phyloP scores from a whole-genome alignment of 2,329 filamentous ascomycete species.

The Diaporthe capsici region DNA sequence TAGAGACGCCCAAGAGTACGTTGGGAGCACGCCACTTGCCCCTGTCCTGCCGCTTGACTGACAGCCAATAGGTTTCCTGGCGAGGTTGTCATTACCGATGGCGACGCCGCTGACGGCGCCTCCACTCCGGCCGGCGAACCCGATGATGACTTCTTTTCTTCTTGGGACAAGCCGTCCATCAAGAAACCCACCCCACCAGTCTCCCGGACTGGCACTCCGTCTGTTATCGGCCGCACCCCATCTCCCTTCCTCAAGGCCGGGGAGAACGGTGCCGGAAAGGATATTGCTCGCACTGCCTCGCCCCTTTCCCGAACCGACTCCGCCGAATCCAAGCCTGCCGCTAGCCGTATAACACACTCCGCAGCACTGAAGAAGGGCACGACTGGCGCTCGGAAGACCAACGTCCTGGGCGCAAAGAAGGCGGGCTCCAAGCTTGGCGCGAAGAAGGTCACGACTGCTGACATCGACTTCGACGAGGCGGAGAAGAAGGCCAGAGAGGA shows the following conservation, averaged over 20 bases:
- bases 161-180: conserved; percentile 97
- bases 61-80: conserved; percentile 76
- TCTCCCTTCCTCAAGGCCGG: conserved; percentile 91
- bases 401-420: conserved; percentile 90
- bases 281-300: conserved; percentile 82
- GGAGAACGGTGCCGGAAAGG: conserved; percentile 77
- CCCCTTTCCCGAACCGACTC: conserved; percentile 78
- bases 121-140: conserved; percentile 85
- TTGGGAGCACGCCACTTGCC: conserved; percentile 40
- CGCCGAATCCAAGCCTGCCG: conserved; percentile 65
- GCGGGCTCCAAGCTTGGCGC: conserved; percentile 84
- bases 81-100: conserved; percentile 88
- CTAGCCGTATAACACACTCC: conserved; percentile 82
- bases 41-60: conserved; percentile 38
- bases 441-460: conserved; percentile 87
- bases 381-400: conserved; percentile 81
- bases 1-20: conserved; percentile 87
- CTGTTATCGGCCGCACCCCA: conserved; percentile 81
- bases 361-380: conserved; percentile 85
- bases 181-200: conserved; percentile 96
- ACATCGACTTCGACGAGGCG: conserved; percentile 96
- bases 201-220: conserved; percentile 89
- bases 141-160: conserved; percentile 97
- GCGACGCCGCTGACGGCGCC: conserved; percentile 73
- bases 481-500: conserved; percentile 98